Evolutionary conservation across 1,139 yeast species (phyloP), one percentile per base, ranked within the genome.

Genomic region (Taphrina sp.): DNA sequence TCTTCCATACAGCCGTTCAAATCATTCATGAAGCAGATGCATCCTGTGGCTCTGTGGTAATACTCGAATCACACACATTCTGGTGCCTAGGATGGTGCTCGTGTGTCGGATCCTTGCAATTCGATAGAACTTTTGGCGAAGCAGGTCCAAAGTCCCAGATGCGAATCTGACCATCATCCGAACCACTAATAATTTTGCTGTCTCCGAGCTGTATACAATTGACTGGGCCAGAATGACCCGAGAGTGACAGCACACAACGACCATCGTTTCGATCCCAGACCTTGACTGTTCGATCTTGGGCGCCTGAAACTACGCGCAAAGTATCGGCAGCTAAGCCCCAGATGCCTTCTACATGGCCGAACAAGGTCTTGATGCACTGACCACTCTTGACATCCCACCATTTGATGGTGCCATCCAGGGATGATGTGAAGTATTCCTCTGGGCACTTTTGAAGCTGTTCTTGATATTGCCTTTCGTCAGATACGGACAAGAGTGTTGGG

Each of bases 291-390:
- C 88, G 87, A 71, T 94, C 99, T 60, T 92, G 81, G 3, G 96
- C 87, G 1, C 98, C 98, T 0, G 98, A 90, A 64, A 92, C 84
- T 5, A 92, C 97, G 1, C 98, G 98, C 65, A 86, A 74, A 1
- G 98, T 97, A 3, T 95, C 84, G 66, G 89, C 92, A 64, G 85
- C 80, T 5, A 92, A 96, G 67, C 92, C 98, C 98, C 98, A 94
- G 28, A 94, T 85, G 1, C 98, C 97, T 63, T 87, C 95, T 64
- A 83, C 88, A 68, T 94, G 99, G 3, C 97, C 97, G 67, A 87
- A 88, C 52, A 94, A 75, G 1, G 95, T 83, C 0, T 92, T 81
- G 66, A 80, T 88, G 38, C 61, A 59, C 10, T 34, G 19, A 8
- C 53, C 52, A 1, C 96, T 86, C 66, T 92, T 97, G 67, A 87